phyloP scores from a whole-genome alignment of 257 asterid genomes.

The Buddleja alternifolia region DNA sequence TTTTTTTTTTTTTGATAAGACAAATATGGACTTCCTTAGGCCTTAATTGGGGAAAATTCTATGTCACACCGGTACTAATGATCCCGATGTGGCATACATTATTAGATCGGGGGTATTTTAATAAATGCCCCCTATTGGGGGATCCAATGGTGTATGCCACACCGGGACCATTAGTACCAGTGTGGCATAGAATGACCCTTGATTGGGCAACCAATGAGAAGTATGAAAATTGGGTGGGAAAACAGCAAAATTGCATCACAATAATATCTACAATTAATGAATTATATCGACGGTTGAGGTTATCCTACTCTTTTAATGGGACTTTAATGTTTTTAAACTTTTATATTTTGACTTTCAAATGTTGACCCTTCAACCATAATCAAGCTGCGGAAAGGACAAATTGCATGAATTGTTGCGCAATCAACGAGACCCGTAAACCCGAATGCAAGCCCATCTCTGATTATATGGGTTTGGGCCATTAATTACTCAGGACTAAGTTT shows the following conservation, averaged over 20 bases:
- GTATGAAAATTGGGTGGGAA: conserved; percentile 12
- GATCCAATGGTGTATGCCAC: no score
- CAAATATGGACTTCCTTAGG: no score
- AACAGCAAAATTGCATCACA: neutral
- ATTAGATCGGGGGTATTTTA: no score
- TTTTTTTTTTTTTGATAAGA: no score
- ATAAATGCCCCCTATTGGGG: no score
- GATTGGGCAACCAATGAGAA: conserved; percentile 2
- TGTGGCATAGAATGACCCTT: no score
- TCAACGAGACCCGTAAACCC: conserved; percentile 16
- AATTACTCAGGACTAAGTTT: neutral
- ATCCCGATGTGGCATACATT: no score
- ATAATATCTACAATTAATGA: neutral
- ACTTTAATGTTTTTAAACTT: neutral
- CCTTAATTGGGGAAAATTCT: no score
- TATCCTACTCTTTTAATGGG: neutral
- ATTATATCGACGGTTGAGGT: conserved; percentile 10
- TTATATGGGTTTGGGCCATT: neutral
- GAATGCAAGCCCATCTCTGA: neutral
- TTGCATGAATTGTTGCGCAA: conserved; percentile 23
- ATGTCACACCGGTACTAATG: no score
- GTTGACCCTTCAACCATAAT: conserved; percentile 27
- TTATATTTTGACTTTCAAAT: neutral
- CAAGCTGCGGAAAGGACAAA: neutral
- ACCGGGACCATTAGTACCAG: no score